phyloP scores from a whole-genome alignment of 1,284 basidiomycete genomes.

The Calocybe gambosa region DNA sequence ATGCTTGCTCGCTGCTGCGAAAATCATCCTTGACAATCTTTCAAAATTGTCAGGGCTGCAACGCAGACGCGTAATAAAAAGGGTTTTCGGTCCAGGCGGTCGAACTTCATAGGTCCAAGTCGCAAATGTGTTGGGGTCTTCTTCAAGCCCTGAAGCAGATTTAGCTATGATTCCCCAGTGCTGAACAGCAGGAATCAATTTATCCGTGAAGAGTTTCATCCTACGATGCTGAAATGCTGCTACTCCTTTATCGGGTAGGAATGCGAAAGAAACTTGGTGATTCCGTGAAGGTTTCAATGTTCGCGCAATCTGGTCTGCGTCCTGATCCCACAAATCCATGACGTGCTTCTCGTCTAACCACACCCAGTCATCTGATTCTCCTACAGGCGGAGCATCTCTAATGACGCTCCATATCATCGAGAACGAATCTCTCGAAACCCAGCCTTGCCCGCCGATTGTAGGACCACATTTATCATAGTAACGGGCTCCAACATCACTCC shows the following conservation, averaged over 20 bases:
- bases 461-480: conserved; percentile 49
- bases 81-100: conserved; percentile 25
- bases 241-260: conserved; percentile 40
- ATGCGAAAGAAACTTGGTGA: conserved; percentile 28
- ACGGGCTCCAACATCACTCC: conserved; percentile 53
- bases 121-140: conserved; percentile 29
- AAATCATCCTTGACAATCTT: conserved; percentile 32
- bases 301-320: conserved; percentile 25
- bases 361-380: conserved; percentile 20
- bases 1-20: conserved; percentile 32
- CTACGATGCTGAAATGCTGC: conserved; percentile 36
- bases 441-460: conserved; percentile 34
- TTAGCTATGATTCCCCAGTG: conserved; percentile 35
- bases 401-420: conserved; percentile 39
- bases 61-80: conserved; percentile 48
- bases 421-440: conserved; percentile 35
- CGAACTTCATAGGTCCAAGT: conserved; percentile 49
- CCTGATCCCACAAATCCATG: conserved; percentile 28
- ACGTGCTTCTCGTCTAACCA: conserved; percentile 28
- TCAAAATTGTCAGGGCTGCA: conserved; percentile 31
- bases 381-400: background rate
- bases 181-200: conserved; percentile 11
- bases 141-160: background rate
- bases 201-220: conserved; percentile 9
- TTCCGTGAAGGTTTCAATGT: conserved; percentile 19